phyloP scores from a whole-genome alignment of 108 stramenopile species.

The Bacterosira constricta region DNA sequence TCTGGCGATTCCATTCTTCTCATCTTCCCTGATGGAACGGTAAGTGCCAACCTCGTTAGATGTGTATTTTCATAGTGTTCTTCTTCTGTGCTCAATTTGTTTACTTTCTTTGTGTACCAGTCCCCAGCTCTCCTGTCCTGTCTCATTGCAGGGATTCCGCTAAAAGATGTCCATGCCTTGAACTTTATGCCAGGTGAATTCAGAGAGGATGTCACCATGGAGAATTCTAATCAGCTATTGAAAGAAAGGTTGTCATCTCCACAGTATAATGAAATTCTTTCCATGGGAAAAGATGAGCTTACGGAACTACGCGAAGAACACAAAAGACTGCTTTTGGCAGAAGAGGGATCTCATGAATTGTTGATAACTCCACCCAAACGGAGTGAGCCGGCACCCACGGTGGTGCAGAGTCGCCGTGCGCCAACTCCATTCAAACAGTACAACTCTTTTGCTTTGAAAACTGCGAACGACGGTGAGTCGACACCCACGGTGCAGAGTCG shows the following conservation, averaged over 20 bases:
- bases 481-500: background rate
- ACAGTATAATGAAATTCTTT: conserved; percentile 31
- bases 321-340: background rate
- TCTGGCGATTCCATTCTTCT: conserved; percentile 61
- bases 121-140: conserved; percentile 53
- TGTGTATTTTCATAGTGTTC: too few species aligned
- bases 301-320: conserved; percentile 13
- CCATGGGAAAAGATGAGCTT: conserved; percentile 17
- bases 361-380: background rate
- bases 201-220: conserved; percentile 42
- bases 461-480: background rate
- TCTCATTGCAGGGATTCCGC: conserved; percentile 58
- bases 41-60: too few species aligned
- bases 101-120: too few species aligned
- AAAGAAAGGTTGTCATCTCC: conserved; percentile 12
- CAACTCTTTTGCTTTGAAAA: too few species aligned
- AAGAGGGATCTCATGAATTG: conserved; percentile 1
- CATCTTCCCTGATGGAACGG: conserved; percentile 64
- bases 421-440: too few species aligned
- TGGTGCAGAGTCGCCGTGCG: background rate
- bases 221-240: conserved; percentile 19
- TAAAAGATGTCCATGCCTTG: conserved; percentile 47
- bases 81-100: too few species aligned
- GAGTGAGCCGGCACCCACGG: background rate
- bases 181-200: conserved; percentile 59